Base-by-base conservation (phyloP, 1,139 yeast genomes). In the Candida sp. region DNA sequence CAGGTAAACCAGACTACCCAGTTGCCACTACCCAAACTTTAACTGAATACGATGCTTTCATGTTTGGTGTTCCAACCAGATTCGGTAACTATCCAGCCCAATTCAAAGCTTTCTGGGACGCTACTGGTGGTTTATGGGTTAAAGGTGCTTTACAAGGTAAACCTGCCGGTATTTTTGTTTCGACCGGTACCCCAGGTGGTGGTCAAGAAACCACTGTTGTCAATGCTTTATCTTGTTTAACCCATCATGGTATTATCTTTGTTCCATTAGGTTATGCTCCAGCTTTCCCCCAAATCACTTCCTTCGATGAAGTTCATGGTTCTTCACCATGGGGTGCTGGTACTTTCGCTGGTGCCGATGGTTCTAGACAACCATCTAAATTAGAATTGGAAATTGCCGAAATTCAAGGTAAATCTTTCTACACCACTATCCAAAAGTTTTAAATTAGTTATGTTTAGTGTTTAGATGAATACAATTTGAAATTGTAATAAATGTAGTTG, bases 241-340 rank as follows among this genome's bases (percentile, higher is more conserved):
- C 79, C 47, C 96, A 87, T 65, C 95, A 87, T 56, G 95, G 95
- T 61, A 75, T 87, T 62, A 79, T 84, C 54, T 87, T 60, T 62
- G 84, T 87, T 45, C 96, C 96, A 59, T 76, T 87, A 54, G 96
- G 96, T 60, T 87, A 82, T 73, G 82, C 80, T 55, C 67, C 77
- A 54, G 74, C 77, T 36, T 82, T 82, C 66, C 75, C 77, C 39
- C 76, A 77, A 54, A 64, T 83, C 51, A 65, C 87, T 47, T 76
- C 77, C 66, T 63, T 87, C 47, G 75, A 73, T 19, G 90, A 86
- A 70, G 78, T 81, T 46, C 95, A 85, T 62, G 96, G 95, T 61
- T 86, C 86, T 52, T 82, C 93, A 44, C 80, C 96, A 46, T 87
- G 93, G 90, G 96, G 96, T 68, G 89, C 96, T 41, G 95, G 95